Conservation (phyloP, 768 basidiomycete genomes). For the Amanita rubescens region DNA sequence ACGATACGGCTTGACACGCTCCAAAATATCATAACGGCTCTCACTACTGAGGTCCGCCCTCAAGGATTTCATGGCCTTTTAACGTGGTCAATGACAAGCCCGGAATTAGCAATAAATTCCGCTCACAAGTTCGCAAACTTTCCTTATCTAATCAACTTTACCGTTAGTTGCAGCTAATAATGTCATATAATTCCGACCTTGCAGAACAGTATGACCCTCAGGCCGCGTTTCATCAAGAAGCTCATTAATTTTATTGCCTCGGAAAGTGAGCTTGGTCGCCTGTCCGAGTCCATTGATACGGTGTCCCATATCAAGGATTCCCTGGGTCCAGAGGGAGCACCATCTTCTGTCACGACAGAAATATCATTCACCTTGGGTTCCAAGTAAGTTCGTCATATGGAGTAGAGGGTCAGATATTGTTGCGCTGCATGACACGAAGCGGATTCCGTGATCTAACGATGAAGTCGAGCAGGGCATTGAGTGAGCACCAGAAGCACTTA, state of each 20-base stretch:
- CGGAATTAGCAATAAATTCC: background rate
- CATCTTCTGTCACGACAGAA: conserved; percentile 67
- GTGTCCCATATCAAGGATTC: conserved; percentile 79
- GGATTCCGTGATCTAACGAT: conserved; percentile 40
- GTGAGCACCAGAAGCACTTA: conserved; percentile 25
- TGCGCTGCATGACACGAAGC: conserved; percentile 83
- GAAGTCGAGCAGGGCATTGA: background rate
- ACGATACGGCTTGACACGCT: conserved; percentile 74
- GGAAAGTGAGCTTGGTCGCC: conserved; percentile 44
- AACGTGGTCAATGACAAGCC: conserved; percentile 14
- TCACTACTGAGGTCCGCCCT: conserved; percentile 64
- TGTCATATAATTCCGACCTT: conserved; percentile 38
- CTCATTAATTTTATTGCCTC: conserved; percentile 71
- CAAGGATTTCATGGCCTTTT: conserved; percentile 72
- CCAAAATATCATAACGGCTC: conserved; percentile 68
- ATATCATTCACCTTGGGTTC: conserved; percentile 54
- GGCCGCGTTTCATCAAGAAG: conserved; percentile 74
- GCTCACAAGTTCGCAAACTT: conserved; percentile 72
- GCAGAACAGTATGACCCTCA: conserved; percentile 85
- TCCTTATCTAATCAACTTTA: conserved; percentile 50
- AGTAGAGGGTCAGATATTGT: conserved; percentile 70
- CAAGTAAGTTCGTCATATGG: conserved; percentile 76
- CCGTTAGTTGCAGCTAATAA: background rate
- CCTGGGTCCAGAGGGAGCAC: conserved; percentile 74
- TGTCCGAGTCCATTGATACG: conserved; percentile 45